Evolutionary conservation across 2,329 filamentous ascomycete species (phyloP), one percentile per base, ranked within the genome.

Genomic region (Microcera coccophila): DNA sequence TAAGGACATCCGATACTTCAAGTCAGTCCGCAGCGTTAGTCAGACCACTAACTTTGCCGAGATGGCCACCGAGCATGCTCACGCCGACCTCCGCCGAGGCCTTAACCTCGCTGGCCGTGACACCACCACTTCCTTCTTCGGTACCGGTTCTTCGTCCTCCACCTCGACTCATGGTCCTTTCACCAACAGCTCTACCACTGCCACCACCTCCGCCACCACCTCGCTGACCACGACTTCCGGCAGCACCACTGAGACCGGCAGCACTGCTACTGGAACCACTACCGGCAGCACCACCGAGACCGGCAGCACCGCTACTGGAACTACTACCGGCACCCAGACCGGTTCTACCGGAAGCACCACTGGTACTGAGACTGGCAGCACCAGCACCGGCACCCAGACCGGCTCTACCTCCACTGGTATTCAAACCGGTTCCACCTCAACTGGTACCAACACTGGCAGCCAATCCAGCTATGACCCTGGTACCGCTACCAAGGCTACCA

Each of bases 1-100:
- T 70, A 52, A 63, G 53, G 63, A 66, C 36, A 65, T 67, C 28
- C 62, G 64, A 11, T 56, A 61, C 51, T 66, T 66, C 37, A 50
- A 48, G 43, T 48, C 57, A 19, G 41, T 42, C 42, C 55, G 38
- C 32, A 38, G 45, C 2, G 40, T 32, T 17, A n/a, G 15, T 14
- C 8, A 15, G 8, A 10, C 29, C 15, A 8, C 29, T n/a, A n/a
- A n/a, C n/a, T n/a, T n/a, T 17, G 29, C 11, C 12, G n/a, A 32
- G 29, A 32, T 17, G 5, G 29, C 8, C 29, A 15, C 15, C 29
- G 29, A 9, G 29, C 7, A n/a, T 32, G 29, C 22, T 26, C 7
- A 26, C 7, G 22, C 22, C 22, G 22, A 26, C 15, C 15, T 14
- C 15, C 22, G 5, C 24, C 17, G 18, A 15, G 19, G 18, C 28